These are phyloP conservation scores for Pythium apleroticum DNA, from an alignment of 352 stramenopile species.

Conservation along the genomic window DNA sequence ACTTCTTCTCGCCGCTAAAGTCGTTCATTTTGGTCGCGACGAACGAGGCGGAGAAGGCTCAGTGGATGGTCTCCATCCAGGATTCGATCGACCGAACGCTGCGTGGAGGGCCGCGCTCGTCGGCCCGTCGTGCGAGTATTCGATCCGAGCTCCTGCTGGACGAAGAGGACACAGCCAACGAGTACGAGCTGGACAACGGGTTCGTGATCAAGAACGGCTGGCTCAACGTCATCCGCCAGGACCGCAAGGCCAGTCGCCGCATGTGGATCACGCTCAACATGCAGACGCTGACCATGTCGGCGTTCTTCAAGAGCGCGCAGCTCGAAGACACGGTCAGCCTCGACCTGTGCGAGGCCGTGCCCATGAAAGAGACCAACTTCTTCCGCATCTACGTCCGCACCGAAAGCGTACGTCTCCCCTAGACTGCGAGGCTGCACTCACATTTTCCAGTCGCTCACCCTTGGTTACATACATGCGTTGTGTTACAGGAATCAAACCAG, in stretches of 20 bases:
- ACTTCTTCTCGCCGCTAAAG: constrained; percentile 85
- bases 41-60: constrained; percentile 57
- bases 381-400: constrained; percentile 58
- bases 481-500: constrained; percentile 17
- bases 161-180: constrained; percentile 61
- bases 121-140: constrained; percentile 46
- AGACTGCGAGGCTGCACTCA: too few relatives aligned
- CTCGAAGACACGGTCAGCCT: constrained; percentile 70
- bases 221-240: constrained; percentile 63
- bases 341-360: constrained; percentile 50
- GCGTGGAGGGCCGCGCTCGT: constrained; percentile 38
- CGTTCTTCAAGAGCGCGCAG: constrained; percentile 62
- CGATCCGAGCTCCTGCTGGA: constrained; percentile 61
- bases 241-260: constrained; percentile 39
- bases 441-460: not conserved
- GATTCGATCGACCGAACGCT: constrained; percentile 65
- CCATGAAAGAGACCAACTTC: constrained; percentile 49
- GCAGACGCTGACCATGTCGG: constrained; percentile 64
- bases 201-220: constrained; percentile 88
- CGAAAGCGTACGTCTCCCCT: constrained; percentile 26
- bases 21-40: constrained; percentile 82
- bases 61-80: constrained; percentile 64
- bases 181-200: constrained; percentile 63
- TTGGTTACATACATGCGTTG: not conserved
- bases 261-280: constrained; percentile 83